phyloP scores from a whole-genome alignment of 2,329 filamentous ascomycete genomes.

The Fusarium protoensiforme region DNA sequence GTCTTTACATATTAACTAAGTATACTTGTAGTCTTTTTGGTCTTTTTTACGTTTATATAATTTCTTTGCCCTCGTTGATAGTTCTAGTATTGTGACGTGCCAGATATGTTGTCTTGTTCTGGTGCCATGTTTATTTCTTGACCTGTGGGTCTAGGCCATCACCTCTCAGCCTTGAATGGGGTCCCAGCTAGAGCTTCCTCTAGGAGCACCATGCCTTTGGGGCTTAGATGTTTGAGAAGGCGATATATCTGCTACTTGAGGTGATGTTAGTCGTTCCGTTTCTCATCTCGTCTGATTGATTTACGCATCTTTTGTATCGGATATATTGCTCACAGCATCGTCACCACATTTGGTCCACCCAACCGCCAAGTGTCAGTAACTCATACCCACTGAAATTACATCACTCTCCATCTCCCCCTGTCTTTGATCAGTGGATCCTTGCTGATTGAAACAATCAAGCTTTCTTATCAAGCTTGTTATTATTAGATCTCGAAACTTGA shows the following conservation, averaged over 20 bases:
- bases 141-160: background rate
- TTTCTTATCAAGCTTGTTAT: slow-evolving; percentile 9
- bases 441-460: slow-evolving; percentile 7
- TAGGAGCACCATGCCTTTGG: background rate
- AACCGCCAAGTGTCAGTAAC: background rate
- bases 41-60: background rate
- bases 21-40: background rate
- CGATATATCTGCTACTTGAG: background rate
- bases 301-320: background rate
- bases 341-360: background rate
- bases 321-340: background rate
- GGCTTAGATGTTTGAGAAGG: background rate
- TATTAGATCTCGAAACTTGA: background rate
- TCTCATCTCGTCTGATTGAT: background rate
- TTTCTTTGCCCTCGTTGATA: fast-evolving
- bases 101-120: background rate
- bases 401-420: slow-evolving; percentile 10
- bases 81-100: background rate
- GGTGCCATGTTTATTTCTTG: background rate
- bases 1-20: fast-evolving
- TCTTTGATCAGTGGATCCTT: slow-evolving; percentile 12
- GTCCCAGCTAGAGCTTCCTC: background rate
- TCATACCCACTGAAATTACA: slow-evolving; percentile 16
- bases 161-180: slow-evolving; percentile 32
- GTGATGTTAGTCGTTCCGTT: background rate